Percentiles rank a stretch among this genome's conserved stretches.
These are phyloP conservation scores for Stentor roeselii DNA, from an alignment of 73 alveolate species.

Conservation along the genomic window DNA sequence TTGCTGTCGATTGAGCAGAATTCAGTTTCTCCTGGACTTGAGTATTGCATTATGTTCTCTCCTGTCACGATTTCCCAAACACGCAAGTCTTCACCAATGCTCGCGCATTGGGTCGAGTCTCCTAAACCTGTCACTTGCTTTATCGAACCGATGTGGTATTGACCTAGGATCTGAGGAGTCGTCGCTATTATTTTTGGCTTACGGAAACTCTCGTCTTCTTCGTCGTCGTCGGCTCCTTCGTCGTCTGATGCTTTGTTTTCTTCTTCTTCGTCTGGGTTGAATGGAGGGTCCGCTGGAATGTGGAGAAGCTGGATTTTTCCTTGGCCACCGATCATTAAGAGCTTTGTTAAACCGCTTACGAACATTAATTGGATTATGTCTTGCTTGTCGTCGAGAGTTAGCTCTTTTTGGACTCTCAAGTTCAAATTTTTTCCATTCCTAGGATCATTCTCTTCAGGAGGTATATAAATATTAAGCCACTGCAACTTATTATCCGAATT, in stretches of 20 bases:
- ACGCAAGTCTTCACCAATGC: slow-evolving; percentile 71
- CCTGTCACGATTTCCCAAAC: slow-evolving; percentile 84
- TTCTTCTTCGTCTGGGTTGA: slow-evolving; percentile 80
- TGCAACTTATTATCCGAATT: slow-evolving; percentile 50
- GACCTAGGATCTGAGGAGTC: slow-evolving; percentile 43
- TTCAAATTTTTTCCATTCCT: slow-evolving; percentile 51
- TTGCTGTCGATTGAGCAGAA: slow-evolving; percentile 75
- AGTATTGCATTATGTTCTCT: slow-evolving; percentile 35
- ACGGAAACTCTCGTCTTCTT: slow-evolving; percentile 43
- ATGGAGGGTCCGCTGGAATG: slow-evolving; percentile 79
- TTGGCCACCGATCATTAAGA: slow-evolving; percentile 63
- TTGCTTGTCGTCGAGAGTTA: slow-evolving; percentile 47
- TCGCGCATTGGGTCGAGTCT: slow-evolving; percentile 79
- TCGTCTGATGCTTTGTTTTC: slow-evolving; percentile 70
- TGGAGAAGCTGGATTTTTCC: slow-evolving; percentile 68
- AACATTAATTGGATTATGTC: slow-evolving; percentile 53
- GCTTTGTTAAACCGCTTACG: slow-evolving; percentile 68
- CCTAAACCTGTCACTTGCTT: slow-evolving; percentile 55
- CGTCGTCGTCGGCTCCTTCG: slow-evolving; percentile 44
- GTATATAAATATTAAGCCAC: slow-evolving; percentile 58
- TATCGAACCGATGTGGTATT: background rate
- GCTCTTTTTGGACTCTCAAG: slow-evolving; percentile 55
- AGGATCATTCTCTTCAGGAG: slow-evolving; percentile 55
- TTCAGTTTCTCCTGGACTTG: slow-evolving; percentile 58
- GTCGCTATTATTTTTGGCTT: slow-evolving; percentile 64